Conservation (phyloP, 257 asterid genomes). For the Lavandula angustifolia region DNA sequence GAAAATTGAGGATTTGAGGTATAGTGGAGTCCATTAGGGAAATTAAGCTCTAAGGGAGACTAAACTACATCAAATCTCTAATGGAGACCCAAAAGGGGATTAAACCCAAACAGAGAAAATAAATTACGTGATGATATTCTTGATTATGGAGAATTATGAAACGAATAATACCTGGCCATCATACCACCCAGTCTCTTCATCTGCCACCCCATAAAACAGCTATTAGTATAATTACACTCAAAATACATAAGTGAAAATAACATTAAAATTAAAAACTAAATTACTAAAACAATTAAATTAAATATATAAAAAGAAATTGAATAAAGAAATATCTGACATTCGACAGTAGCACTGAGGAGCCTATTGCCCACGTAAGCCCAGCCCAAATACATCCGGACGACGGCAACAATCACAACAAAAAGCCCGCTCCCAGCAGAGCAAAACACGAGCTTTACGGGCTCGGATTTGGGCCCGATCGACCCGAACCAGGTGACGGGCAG, state of each 20-base stretch:
- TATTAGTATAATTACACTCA: background rate
- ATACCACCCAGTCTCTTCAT: slow-evolving; percentile 99
- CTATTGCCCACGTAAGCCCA: slow-evolving; percentile 97
- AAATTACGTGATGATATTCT: no score
- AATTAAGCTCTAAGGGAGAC: no score
- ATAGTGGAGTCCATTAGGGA: no score
- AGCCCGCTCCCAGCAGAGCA: slow-evolving; percentile 67
- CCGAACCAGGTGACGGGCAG: slow-evolving; percentile 87
- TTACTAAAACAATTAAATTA: no score
- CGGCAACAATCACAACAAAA: slow-evolving; percentile 65
- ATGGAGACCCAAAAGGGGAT: no score
- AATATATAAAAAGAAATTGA: background rate
- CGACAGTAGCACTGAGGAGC: slow-evolving; percentile 85
- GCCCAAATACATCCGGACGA: slow-evolving; percentile 89
- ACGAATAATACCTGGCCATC: slow-evolving; percentile 77
- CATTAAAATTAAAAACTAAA: background rate
- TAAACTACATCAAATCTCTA: no score
- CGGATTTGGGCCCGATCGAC: slow-evolving; percentile 59
- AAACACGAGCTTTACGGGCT: slow-evolving; percentile 52
- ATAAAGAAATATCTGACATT: slow-evolving; percentile 46
- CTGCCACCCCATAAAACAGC: slow-evolving; percentile 44
- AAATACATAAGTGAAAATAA: background rate
- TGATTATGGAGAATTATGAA: no score
- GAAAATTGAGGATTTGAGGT: no score
- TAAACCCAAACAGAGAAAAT: background rate